A percentile compares a stretch with the other conserved stretches of the same genome.
Conservation (phyloP, 2,329 filamentous ascomycete species). For the Pseudogymnoascus sp. region DNA sequence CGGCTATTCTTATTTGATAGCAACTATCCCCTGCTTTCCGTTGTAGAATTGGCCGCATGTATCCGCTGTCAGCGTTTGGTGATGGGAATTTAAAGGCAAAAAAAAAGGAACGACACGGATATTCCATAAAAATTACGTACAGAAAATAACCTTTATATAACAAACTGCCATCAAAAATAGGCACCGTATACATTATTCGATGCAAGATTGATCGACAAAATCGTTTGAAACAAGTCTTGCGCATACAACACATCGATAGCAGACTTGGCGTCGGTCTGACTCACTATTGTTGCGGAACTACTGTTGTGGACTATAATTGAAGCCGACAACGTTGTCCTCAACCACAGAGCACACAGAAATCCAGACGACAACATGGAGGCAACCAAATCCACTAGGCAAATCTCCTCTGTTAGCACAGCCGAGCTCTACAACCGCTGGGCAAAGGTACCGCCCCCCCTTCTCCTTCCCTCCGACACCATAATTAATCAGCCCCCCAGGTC, state of each 20-base stretch:
- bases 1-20: no score
- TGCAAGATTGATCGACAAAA: neutral
- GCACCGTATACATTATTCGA: neutral
- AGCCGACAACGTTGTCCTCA: neutral
- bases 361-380: neutral
- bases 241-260: neutral
- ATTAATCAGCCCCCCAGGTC: constrained; percentile 28
- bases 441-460: constrained; percentile 15
- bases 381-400: constrained; percentile 11
- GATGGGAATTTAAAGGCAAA: neutral
- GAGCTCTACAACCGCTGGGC: constrained; percentile 44
- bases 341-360: no score
- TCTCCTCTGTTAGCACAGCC: constrained; percentile 31
- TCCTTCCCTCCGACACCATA: neutral
- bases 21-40: no score
- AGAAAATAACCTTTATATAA: neutral
- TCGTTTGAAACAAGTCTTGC: neutral
- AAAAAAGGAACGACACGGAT: no score
- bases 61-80: neutral
- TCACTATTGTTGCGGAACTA: neutral
- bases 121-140: neutral
- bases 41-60: no score
- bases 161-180: neutral
- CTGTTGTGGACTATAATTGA: neutral
- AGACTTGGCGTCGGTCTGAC: constrained; percentile 1